These are phyloP conservation scores for Rehmannia glutinosa DNA, from an alignment of 257 asterid genomes.

Conservation along the genomic window DNA sequence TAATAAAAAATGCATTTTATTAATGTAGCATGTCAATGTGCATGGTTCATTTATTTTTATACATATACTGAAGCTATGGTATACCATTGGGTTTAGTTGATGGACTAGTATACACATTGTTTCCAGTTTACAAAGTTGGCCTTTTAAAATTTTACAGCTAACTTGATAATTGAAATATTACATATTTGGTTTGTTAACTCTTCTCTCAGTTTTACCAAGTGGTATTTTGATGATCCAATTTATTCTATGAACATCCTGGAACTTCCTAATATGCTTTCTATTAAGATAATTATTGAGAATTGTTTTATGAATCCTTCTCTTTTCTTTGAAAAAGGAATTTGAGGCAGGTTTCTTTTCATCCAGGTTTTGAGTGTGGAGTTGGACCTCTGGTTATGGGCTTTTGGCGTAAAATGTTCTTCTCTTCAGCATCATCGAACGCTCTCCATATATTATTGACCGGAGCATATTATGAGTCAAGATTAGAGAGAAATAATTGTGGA, in stretches of 20 bases:
- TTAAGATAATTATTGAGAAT: neutral
- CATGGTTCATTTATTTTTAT: no score
- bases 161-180: neutral
- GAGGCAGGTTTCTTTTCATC: conserved; percentile 15
- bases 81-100: no score
- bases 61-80: no score
- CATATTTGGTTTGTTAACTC: neutral
- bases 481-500: neutral
- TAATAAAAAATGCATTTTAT: no score
- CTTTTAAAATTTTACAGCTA: no score
- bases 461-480: neutral
- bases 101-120: no score
- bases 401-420: conserved; percentile 59
- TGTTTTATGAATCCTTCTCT: neutral
- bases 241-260: neutral
- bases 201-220: neutral
- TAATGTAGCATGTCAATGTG: no score
- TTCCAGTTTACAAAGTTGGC: no score
- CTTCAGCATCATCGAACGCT: conserved; percentile 91
- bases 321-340: neutral
- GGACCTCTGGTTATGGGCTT: conserved; percentile 97
- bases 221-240: neutral
- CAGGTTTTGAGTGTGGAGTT: conserved; percentile 94
- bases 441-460: conserved; percentile 66
- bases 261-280: neutral